These are phyloP conservation scores for Silene conica DNA, from an alignment of 148 eudicot genomes.

Conservation along the genomic window DNA sequence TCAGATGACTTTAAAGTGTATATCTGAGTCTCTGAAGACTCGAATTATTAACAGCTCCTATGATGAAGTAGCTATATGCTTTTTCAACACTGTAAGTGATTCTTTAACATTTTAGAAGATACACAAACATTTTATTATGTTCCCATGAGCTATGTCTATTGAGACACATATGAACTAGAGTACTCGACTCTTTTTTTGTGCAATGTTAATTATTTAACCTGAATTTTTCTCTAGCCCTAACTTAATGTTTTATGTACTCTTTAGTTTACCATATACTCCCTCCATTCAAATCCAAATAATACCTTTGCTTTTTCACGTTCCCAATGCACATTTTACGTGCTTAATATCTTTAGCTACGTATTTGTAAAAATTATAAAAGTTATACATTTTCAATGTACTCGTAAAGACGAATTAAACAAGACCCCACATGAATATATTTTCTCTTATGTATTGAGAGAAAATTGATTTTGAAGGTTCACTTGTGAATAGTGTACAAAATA, in stretches of 20 bases:
- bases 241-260: neutral
- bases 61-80: slow-evolving; percentile 87
- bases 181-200: too few species aligned
- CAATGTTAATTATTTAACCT: neutral
- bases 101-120: neutral
- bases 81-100: slow-evolving; percentile 84
- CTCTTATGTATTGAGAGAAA: too few species aligned
- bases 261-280: neutral
- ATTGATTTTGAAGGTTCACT: too few species aligned
- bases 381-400: too few species aligned
- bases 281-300: too few species aligned
- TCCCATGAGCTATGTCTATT: neutral
- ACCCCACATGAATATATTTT: too few species aligned
- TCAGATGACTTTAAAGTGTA: slow-evolving; percentile 64
- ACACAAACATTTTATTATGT: neutral
- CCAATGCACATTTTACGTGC: too few species aligned
- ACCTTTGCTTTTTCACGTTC: too few species aligned
- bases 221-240: neutral
- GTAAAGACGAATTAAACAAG: too few species aligned
- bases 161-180: neutral
- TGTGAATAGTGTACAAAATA: too few species aligned
- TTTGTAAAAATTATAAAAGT: too few species aligned
- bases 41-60: slow-evolving; percentile 81
- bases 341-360: too few species aligned
- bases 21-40: slow-evolving; percentile 69